Conservation (phyloP, 306 rosid genomes). For the Rubus idaeus region DNA sequence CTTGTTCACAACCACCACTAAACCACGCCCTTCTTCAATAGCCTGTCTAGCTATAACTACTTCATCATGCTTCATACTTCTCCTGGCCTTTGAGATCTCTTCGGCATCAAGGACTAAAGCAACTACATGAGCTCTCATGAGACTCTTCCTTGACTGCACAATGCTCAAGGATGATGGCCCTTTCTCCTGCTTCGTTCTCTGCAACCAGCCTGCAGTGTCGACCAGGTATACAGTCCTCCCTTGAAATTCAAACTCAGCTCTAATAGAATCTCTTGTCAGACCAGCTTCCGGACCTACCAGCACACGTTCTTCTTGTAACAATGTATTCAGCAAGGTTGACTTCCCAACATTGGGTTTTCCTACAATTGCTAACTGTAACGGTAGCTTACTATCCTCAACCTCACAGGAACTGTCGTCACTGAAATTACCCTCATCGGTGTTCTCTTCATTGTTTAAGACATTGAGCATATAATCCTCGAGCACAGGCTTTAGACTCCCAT, state of each 20-base stretch:
- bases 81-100: constrained; percentile 80
- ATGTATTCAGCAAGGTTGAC: constrained; percentile 82
- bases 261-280: constrained; percentile 88
- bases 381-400: constrained; percentile 61
- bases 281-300: constrained; percentile 99
- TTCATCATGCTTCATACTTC: constrained; percentile 92
- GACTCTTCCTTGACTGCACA: constrained; percentile 86
- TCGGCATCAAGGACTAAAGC: constrained; percentile 94
- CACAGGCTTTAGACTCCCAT: constrained; percentile 60
- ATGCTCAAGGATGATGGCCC: constrained; percentile 94
- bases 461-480: constrained; percentile 64
- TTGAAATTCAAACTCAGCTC: constrained; percentile 85
- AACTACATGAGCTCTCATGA: constrained; percentile 91
- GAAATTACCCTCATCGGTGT: constrained; percentile 31
- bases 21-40: constrained; percentile 95
- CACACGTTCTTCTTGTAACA: constrained; percentile 91
- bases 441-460: constrained; percentile 52
- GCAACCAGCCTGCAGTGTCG: constrained; percentile 98
- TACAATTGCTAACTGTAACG: constrained; percentile 88
- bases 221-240: constrained; percentile 88
- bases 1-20: constrained; percentile 96
- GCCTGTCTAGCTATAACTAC: constrained; percentile 94
- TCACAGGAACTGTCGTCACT: constrained; percentile 31
- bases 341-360: constrained; percentile 98
- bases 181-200: constrained; percentile 78